phyloP scores from a whole-genome alignment of 1,139 yeast genomes.

The Sugiyamaella pinicola region DNA sequence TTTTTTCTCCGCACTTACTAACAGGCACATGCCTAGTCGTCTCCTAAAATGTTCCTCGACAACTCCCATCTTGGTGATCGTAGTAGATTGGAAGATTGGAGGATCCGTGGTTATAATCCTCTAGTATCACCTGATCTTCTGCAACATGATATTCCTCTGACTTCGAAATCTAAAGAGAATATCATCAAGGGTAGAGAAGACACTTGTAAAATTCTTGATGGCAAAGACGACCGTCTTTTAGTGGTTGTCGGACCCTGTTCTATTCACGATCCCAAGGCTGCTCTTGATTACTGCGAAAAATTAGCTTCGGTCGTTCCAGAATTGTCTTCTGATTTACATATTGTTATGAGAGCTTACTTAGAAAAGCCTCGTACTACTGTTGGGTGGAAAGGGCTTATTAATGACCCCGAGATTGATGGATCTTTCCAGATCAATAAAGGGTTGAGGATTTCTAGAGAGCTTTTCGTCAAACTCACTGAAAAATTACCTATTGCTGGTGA shows the following conservation, averaged over 20 bases:
- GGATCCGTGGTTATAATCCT: constrained; percentile 94
- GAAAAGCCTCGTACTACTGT: constrained; percentile 99
- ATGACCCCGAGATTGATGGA: constrained; percentile 95
- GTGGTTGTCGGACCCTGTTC: constrained; percentile 96
- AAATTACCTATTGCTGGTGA: constrained; percentile 92
- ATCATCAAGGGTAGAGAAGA: constrained; percentile 77
- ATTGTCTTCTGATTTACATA: constrained; percentile 71
- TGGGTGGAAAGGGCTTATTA: constrained; percentile 98
- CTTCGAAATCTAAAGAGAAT: constrained; percentile 58
- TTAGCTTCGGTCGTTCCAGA: constrained; percentile 62
- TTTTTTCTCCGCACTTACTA: not conserved
- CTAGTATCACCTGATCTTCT: constrained; percentile 91
- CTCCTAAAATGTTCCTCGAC: constrained; percentile 67
- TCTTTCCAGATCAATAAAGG: constrained; percentile 96
- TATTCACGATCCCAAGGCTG: constrained; percentile 91
- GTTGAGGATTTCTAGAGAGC: constrained; percentile 79
- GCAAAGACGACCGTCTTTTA: constrained; percentile 78
- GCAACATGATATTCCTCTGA: constrained; percentile 83
- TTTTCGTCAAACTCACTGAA: constrained; percentile 81
- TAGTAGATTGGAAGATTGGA: constrained; percentile 83
- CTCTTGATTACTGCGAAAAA: constrained; percentile 78
- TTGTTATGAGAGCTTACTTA: constrained; percentile 95
- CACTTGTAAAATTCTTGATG: constrained; percentile 69
- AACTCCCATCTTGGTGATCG: constrained; percentile 85
- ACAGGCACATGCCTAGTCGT: constrained; percentile 10